A percentile compares a stretch with the other conserved stretches of the same genome.
Evolutionary conservation across 2,329 filamentous ascomycete species (phyloP).

Genomic region (Aspergillus quadricinctus): DNA sequence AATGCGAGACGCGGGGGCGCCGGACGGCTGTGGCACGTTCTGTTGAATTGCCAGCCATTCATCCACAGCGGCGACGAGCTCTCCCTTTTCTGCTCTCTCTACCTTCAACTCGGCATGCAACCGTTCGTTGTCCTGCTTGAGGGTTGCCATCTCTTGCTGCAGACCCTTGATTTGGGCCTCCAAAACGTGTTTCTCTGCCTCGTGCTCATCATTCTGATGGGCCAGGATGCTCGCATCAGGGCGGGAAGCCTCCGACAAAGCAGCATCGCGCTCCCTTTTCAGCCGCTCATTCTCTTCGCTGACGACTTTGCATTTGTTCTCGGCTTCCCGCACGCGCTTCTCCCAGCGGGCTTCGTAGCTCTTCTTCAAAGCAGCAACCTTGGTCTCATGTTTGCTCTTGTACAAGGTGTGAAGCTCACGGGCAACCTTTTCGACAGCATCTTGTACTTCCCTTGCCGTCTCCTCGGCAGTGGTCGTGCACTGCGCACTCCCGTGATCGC

Average conservation of each 20-base stretch:
- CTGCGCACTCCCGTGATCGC: constrained; percentile 26
- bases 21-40: constrained; percentile 10
- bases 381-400: constrained; percentile 95
- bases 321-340: constrained; percentile 77
- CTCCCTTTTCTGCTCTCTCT: constrained; percentile 48
- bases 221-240: constrained; percentile 43
- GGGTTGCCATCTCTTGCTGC: constrained; percentile 64
- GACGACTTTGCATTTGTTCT: constrained; percentile 65
- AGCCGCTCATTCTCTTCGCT: constrained; percentile 71
- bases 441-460: constrained; percentile 66
- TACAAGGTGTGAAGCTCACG: constrained; percentile 88
- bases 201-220: constrained; percentile 55
- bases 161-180: constrained; percentile 72
- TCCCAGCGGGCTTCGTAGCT: constrained; percentile 83
- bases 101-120: constrained; percentile 56
- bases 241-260: constrained; percentile 54
- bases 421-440: constrained; percentile 85
- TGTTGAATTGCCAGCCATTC: constrained; percentile 44
- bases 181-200: constrained; percentile 63
- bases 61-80: constrained; percentile 45
- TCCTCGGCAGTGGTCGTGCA: constrained; percentile 43
- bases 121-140: constrained; percentile 64
- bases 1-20: neutral
- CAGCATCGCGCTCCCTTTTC: constrained; percentile 60
- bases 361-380: constrained; percentile 82